Conservation (phyloP, 2,329 filamentous ascomycete species). For the Verticillium albo-atrum region DNA sequence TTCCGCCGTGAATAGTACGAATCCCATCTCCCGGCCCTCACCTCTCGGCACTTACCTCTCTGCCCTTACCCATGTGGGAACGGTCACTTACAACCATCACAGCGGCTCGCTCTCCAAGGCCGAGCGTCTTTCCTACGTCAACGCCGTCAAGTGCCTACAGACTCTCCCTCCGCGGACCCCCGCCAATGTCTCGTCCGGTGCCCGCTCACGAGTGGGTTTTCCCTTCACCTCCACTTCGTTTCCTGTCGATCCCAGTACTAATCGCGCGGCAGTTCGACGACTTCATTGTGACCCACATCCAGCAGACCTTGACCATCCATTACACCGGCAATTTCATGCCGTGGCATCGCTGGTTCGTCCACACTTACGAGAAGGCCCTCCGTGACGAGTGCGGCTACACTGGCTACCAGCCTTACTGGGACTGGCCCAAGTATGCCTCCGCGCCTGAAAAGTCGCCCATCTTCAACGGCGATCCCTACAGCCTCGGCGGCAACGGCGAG, state of each 20-base stretch:
- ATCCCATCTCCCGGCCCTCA: not conserved
- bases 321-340: conserved; percentile 28
- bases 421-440: conserved; percentile 41
- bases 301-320: conserved; percentile 31
- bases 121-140: conserved; percentile 34
- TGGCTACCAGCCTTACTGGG: conserved; percentile 37
- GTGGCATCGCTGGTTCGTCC: conserved; percentile 38
- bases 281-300: conserved; percentile 34
- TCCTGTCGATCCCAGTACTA: not conserved
- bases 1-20: conserved; percentile 25
- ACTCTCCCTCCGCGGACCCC: conserved; percentile 28
- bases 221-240: not conserved
- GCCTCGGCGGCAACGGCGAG: conserved; percentile 40
- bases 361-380: conserved; percentile 31
- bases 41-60: too few species aligned
- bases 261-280: conserved; percentile 28
- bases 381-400: conserved; percentile 36
- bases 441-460: conserved; percentile 42
- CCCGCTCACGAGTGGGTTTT: conserved; percentile 24
- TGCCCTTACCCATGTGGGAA: too few species aligned
- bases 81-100: not conserved
- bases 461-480: conserved; percentile 45
- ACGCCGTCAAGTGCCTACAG: conserved; percentile 40
- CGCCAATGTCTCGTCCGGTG: conserved; percentile 31
- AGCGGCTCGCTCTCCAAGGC: conserved; percentile 23